Percentiles rank a stretch among this genome's conserved stretches.
phyloP scores from a whole-genome alignment of 371 early-diverging fungal genomes.

The Apophysomyces ossiformis region DNA sequence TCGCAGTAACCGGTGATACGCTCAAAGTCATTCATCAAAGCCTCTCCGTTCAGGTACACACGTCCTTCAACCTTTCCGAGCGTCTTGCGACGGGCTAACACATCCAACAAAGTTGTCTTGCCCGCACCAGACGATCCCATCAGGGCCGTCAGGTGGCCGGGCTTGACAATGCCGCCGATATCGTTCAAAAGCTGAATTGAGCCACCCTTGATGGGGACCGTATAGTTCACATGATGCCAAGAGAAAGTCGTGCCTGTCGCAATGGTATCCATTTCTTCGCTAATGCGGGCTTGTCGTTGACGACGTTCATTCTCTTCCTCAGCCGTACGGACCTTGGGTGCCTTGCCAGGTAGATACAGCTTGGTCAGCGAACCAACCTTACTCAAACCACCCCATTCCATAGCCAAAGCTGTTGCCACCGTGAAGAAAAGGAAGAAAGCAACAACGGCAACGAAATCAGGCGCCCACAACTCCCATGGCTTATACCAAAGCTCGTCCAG shows the following conservation, averaged over 20 bases:
- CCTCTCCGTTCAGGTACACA: slow-evolving; percentile 61
- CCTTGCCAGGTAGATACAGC: slow-evolving; percentile 43
- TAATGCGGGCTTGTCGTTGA: slow-evolving; percentile 31
- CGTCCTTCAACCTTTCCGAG: slow-evolving; percentile 73
- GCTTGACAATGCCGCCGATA: slow-evolving; percentile 58
- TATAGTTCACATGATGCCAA: slow-evolving; percentile 56
- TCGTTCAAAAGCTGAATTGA: slow-evolving; percentile 52
- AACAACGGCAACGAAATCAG: slow-evolving; percentile 52
- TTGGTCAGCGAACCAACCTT: slow-evolving; percentile 50
- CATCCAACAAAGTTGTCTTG: slow-evolving; percentile 85
- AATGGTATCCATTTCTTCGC: slow-evolving; percentile 31
- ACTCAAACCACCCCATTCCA: slow-evolving; percentile 46
- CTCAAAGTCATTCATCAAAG: slow-evolving; percentile 57
- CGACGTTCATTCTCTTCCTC: slow-evolving; percentile 30
- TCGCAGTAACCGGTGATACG: slow-evolving; percentile 83
- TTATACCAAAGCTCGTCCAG: slow-evolving; percentile 36
- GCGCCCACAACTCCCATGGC: slow-evolving; percentile 50
- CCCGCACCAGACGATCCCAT: slow-evolving; percentile 88
- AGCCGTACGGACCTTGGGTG: slow-evolving; percentile 24
- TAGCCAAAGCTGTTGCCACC: slow-evolving; percentile 34
- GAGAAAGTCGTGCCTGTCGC: slow-evolving; percentile 51
- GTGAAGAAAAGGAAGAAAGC: slow-evolving; percentile 50
- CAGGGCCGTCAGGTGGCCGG: slow-evolving; percentile 75
- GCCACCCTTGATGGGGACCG: slow-evolving; percentile 55
- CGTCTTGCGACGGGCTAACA: slow-evolving; percentile 76